Conservation (phyloP, 768 basidiomycete genomes). For the Sporobolomyces phaffii region DNA sequence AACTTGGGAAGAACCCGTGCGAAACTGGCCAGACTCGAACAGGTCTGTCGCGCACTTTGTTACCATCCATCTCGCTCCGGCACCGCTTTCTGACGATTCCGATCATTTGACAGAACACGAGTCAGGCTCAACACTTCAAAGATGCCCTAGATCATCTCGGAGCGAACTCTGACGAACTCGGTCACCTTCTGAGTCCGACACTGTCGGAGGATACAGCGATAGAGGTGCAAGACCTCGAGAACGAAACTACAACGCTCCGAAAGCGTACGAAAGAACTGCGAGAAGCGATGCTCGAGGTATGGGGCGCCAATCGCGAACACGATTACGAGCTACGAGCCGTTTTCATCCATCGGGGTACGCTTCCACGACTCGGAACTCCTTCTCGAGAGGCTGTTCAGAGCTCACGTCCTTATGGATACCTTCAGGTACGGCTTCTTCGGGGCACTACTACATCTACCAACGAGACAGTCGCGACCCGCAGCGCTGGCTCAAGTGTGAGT, state of each 20-base stretch:
- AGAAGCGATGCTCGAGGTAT: slow-evolving; percentile 64
- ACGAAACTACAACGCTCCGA: slow-evolving; percentile 54
- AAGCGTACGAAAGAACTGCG: slow-evolving; percentile 47
- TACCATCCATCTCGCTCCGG: neutral
- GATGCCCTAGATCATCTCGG: slow-evolving; percentile 7
- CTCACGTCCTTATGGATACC: neutral
- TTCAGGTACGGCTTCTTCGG: slow-evolving; percentile 47
- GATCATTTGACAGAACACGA: neutral
- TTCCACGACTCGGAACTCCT: slow-evolving; percentile 37
- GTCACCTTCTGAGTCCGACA: neutral
- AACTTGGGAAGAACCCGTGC: slow-evolving; percentile 62
- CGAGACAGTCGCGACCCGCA: slow-evolving; percentile 52
- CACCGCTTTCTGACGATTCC: neutral
- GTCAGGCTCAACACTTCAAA: neutral
- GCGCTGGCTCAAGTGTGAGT: slow-evolving; percentile 69
- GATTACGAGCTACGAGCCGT: slow-evolving; percentile 87
- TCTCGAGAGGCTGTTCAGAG: neutral
- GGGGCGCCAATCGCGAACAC: slow-evolving; percentile 58
- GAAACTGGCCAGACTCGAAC: slow-evolving; percentile 45
- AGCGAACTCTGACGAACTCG: neutral
- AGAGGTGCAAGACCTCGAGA: slow-evolving; percentile 56
- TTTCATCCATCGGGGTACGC: slow-evolving; percentile 83
- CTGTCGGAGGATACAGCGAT: slow-evolving; percentile 23
- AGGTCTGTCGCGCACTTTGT: slow-evolving; percentile 3
- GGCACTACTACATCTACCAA: slow-evolving; percentile 88